These are phyloP conservation scores for Penicillium atrosanguineum DNA, from an alignment of 495 filamentous ascomycete genomes.

Conservation along the genomic window DNA sequence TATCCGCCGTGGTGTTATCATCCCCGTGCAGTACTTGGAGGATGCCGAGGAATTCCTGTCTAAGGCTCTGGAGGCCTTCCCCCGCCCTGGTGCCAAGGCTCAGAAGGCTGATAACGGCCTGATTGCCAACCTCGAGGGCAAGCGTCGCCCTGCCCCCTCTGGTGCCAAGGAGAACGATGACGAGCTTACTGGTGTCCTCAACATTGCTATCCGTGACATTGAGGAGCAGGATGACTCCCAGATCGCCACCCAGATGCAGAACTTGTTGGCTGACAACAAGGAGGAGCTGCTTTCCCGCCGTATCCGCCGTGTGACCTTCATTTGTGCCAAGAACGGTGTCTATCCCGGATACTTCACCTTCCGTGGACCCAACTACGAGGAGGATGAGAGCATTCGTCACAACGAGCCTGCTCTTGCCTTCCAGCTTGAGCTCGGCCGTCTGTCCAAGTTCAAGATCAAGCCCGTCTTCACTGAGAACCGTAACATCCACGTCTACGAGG, in stretches of 20 bases:
- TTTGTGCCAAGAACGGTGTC: slow-evolving; percentile 91
- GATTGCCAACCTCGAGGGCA: slow-evolving; percentile 70
- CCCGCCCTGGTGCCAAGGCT: slow-evolving; percentile 46
- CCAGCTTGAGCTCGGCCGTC: slow-evolving; percentile 91
- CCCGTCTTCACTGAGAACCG: slow-evolving; percentile 98
- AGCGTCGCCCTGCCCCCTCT: slow-evolving; percentile 55
- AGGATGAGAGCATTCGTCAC: slow-evolving; percentile 95
- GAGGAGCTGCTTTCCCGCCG: slow-evolving; percentile 76
- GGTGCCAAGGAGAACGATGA: slow-evolving; percentile 53
- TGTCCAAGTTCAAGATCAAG: slow-evolving; percentile 96
- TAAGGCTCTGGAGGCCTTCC: slow-evolving; percentile 81
- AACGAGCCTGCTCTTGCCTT: slow-evolving; percentile 94
- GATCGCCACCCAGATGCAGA: slow-evolving; percentile 69
- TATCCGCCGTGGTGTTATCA: slow-evolving; percentile 87
- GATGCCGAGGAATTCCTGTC: slow-evolving; percentile 83
- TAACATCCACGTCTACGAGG: slow-evolving; percentile 98
- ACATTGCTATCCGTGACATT: slow-evolving; percentile 86
- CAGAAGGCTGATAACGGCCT: slow-evolving; percentile 49
- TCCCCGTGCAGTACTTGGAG: slow-evolving; percentile 89
- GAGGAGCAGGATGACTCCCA: slow-evolving; percentile 84
- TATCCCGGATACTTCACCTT: slow-evolving; percentile 98
- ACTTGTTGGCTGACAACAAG: slow-evolving; percentile 76
- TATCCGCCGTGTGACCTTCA: slow-evolving; percentile 89
- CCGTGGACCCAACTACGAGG: slow-evolving; percentile 83
- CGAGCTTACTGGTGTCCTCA: slow-evolving; percentile 86